Conservation (phyloP, 2,329 filamentous ascomycete genomes). For the Exophiala mesophila region DNA sequence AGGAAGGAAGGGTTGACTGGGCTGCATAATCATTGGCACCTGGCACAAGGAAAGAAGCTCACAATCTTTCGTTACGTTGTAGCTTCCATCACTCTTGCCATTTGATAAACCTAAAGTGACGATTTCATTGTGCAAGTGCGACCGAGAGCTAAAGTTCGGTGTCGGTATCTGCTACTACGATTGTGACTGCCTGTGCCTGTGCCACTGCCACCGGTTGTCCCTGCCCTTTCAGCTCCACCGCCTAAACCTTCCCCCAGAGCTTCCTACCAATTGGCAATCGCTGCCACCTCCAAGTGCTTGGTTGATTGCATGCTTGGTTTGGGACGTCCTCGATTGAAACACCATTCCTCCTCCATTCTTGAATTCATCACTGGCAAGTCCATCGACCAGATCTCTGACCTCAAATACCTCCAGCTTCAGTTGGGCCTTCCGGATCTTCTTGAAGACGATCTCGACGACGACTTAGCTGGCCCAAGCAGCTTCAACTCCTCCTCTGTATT, state of each 20-base stretch:
- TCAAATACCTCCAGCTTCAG: slow-evolving; percentile 21
- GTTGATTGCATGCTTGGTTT: slow-evolving; percentile 22
- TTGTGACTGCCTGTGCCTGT: no score
- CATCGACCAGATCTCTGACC: slow-evolving; percentile 38
- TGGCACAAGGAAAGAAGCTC: no score
- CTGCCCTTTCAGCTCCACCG: neutral
- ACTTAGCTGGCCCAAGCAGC: slow-evolving; percentile 33
- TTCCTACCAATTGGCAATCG: no score
- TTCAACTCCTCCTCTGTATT: slow-evolving; percentile 31
- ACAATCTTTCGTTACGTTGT: neutral
- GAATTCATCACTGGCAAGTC: slow-evolving; percentile 54
- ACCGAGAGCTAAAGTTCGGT: neutral
- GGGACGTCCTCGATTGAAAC: slow-evolving; percentile 20
- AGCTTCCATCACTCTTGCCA: neutral
- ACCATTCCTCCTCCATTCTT: slow-evolving; percentile 39
- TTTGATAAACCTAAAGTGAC: neutral
- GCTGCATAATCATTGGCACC: no score
- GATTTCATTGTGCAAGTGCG: no score
- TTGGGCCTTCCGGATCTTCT: slow-evolving; percentile 25
- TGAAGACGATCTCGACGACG: slow-evolving; percentile 38
- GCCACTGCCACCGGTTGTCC: neutral
- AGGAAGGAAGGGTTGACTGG: no score
- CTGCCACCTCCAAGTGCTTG: neutral
- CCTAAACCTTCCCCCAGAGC: neutral
- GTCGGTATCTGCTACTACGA: no score